Evolutionary conservation across 2,329 filamentous ascomycete genomes (phyloP).

Genomic region (Clarireedia paspali): DNA sequence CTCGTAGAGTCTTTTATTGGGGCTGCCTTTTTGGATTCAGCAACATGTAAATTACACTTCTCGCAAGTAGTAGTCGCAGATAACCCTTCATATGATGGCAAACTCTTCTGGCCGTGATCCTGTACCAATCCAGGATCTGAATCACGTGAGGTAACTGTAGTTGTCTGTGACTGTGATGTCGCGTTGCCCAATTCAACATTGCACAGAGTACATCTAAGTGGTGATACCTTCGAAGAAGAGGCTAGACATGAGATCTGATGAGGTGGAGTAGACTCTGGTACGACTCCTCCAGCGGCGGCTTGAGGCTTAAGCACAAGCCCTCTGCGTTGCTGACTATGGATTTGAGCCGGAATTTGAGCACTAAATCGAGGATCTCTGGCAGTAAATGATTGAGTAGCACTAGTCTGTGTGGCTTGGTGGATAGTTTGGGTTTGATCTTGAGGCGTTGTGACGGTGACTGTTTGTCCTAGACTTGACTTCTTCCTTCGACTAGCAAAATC

Average conservation of each 20-base stretch:
- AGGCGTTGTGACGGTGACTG: neutral
- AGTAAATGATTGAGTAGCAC: constrained; percentile 2
- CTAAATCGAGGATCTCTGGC: constrained; percentile 5
- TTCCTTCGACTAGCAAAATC: neutral
- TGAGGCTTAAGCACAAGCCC: constrained; percentile 1
- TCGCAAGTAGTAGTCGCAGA: neutral
- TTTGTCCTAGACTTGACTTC: neutral
- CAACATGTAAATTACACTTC: neutral
- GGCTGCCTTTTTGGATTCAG: neutral
- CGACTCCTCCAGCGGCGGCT: neutral
- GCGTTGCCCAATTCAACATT: neutral
- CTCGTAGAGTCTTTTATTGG: too few relatives aligned
- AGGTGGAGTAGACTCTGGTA: neutral
- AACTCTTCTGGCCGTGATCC: neutral
- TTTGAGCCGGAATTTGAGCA: constrained; percentile 1
- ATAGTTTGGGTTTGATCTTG: neutral
- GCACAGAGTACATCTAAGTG: neutral
- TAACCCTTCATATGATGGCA: neutral
- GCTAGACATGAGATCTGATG: neutral
- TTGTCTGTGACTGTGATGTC: neutral
- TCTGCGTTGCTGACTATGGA: constrained; percentile 5
- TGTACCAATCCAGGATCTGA: neutral
- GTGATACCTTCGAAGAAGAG: neutral
- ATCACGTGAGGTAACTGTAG: neutral
- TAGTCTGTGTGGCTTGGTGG: constrained; percentile 4